Evolutionary conservation across 805 yeast species (phyloP).

Genomic region (Metschnikowia shivogae): DNA sequence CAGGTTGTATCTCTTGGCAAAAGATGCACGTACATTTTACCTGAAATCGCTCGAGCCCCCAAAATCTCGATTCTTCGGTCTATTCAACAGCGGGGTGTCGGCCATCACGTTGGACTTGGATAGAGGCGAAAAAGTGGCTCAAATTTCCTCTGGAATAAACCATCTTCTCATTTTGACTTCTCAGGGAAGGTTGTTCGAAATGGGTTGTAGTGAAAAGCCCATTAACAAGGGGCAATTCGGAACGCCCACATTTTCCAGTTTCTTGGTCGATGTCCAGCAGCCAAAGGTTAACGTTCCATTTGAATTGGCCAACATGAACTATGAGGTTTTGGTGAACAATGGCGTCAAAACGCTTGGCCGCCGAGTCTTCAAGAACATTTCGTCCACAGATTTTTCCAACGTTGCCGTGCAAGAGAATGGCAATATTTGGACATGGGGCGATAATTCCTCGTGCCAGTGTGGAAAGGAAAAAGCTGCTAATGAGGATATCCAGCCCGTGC

Average conservation of each 20-base stretch:
- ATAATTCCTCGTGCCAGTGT: constrained; percentile 79
- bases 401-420: constrained; percentile 67
- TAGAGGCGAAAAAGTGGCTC: constrained; percentile 37
- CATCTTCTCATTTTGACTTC: constrained; percentile 66
- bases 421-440: constrained; percentile 80
- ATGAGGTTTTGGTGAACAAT: constrained; percentile 27
- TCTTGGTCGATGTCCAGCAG: constrained; percentile 47
- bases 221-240: constrained; percentile 76
- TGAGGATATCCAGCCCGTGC: constrained; percentile 67
- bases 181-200: constrained; percentile 57
- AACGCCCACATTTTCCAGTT: constrained; percentile 66
- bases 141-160: constrained; percentile 56
- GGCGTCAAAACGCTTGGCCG: constrained; percentile 26
- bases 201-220: constrained; percentile 44
- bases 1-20: constrained; percentile 40
- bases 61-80: constrained; percentile 2
- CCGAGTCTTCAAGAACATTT: constrained; percentile 54
- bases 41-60: not conserved
- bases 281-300: constrained; percentile 24
- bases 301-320: constrained; percentile 57
- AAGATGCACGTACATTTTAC: constrained; percentile 41
- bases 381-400: constrained; percentile 72
- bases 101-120: constrained; percentile 6
- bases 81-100: constrained; percentile 5
- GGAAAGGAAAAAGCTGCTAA: constrained; percentile 65